Conservation (phyloP, 2,329 filamentous ascomycete species). For the Trichoderma simmonsii region DNA sequence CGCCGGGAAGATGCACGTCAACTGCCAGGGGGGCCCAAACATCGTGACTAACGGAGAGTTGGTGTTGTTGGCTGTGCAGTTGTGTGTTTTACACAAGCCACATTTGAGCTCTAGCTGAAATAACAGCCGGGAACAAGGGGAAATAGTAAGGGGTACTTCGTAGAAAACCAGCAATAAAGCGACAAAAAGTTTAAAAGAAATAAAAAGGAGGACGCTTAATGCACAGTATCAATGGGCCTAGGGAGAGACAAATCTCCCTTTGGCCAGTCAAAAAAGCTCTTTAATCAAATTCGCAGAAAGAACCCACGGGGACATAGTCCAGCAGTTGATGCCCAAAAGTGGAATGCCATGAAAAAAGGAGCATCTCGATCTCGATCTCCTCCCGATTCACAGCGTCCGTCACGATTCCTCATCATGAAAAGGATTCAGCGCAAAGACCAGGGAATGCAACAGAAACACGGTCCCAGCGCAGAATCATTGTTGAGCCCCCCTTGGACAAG, state of each 20-base stretch:
- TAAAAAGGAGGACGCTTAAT: neutral
- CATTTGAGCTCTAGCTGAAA: neutral
- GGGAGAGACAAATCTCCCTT: neutral
- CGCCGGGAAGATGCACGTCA: constrained; percentile 7
- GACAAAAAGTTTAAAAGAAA: neutral
- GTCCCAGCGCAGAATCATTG: neutral
- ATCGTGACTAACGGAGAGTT: neutral
- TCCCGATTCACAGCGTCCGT: neutral
- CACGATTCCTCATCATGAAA: neutral
- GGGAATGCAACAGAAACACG: neutral
- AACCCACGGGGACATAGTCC: neutral
- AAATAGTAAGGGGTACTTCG: neutral
- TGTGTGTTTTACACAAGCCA: neutral
- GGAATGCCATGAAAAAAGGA: neutral
- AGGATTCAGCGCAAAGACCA: neutral
- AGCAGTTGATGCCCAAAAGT: neutral
- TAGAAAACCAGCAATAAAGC: neutral
- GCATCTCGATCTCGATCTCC: neutral
- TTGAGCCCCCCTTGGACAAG: neutral
- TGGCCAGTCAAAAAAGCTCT: neutral
- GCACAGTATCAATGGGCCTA: neutral
- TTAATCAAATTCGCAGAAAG: neutral
- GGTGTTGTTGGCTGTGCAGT: neutral
- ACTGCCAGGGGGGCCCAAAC: neutral
- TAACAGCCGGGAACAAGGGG: neutral